These are phyloP conservation scores for Hypoxylon sp. DNA, from an alignment of 2,329 filamentous ascomycete genomes.

Conservation along the genomic window DNA sequence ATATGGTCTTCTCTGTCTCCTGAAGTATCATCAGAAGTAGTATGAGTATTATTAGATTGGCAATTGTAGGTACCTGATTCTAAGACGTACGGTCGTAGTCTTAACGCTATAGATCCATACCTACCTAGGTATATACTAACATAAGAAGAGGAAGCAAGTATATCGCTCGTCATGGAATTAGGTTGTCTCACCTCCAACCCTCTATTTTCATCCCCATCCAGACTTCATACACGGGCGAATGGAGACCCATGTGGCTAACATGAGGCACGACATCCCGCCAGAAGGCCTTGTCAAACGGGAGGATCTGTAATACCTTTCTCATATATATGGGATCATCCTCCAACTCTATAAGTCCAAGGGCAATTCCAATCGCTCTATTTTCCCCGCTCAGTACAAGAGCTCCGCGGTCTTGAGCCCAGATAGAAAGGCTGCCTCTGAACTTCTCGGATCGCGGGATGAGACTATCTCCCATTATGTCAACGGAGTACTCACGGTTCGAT, in stretches of 20 bases:
- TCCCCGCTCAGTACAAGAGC: conserved; percentile 1
- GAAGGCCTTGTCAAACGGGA: neutral
- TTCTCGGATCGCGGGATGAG: neutral
- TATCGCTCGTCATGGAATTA: neutral
- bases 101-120: neutral
- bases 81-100: neutral
- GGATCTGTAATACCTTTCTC: neutral
- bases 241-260: neutral
- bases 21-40: conserved; percentile 1
- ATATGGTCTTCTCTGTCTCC: conserved; percentile 40
- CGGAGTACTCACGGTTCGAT: neutral
- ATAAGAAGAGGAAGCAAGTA: neutral
- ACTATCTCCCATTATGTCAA: neutral
- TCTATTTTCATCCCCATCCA: conserved; percentile 1
- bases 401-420: neutral
- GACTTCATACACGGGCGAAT: neutral
- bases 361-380: neutral
- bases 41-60: neutral
- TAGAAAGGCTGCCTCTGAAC: neutral
- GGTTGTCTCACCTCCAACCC: neutral
- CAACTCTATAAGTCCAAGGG: neutral
- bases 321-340: neutral
- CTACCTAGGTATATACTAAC: neutral
- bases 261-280: neutral
- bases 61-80: neutral